phyloP scores from a whole-genome alignment of 441 rosid genomes.

The Gossypium aridum region DNA sequence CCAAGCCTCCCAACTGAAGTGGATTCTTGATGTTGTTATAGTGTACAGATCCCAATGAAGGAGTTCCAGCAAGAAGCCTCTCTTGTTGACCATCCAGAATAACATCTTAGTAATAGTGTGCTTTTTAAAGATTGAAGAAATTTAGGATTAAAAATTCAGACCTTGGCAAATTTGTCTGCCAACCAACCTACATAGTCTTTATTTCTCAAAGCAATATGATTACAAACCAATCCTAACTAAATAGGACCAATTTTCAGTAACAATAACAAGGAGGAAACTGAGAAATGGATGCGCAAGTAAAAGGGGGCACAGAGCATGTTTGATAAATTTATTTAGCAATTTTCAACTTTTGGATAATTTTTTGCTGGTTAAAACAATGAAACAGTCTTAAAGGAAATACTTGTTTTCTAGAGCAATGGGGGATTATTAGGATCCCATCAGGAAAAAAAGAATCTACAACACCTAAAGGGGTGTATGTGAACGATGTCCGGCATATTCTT shows the following conservation, averaged over 20 bases:
- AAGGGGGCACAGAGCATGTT: not conserved
- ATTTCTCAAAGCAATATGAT: not conserved
- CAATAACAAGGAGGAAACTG: not conserved
- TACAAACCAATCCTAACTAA: not conserved
- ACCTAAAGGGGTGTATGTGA: not conserved
- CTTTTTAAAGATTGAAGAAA: conserved; percentile 2
- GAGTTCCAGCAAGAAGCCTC: not conserved
- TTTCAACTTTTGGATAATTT: not conserved
- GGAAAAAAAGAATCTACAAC: not conserved
- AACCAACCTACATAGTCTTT: not conserved
- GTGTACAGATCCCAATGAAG: not conserved
- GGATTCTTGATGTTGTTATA: not conserved
- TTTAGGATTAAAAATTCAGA: not conserved
- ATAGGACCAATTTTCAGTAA: not conserved
- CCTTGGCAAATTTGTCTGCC: not conserved
- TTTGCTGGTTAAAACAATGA: not conserved
- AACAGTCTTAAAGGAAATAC: not conserved
- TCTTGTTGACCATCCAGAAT: not conserved
- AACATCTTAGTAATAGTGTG: not conserved
- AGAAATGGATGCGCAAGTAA: not conserved
- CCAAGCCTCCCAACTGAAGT: not conserved
- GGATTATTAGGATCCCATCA: not conserved
- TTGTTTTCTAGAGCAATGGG: not conserved
- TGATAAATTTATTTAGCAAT: not conserved
- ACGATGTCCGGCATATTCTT: not conserved